Evolutionary conservation across 371 early-diverging fungal genomes (phyloP), one percentile per base, ranked within the genome.

Genomic region (Actinomucor elegans): DNA sequence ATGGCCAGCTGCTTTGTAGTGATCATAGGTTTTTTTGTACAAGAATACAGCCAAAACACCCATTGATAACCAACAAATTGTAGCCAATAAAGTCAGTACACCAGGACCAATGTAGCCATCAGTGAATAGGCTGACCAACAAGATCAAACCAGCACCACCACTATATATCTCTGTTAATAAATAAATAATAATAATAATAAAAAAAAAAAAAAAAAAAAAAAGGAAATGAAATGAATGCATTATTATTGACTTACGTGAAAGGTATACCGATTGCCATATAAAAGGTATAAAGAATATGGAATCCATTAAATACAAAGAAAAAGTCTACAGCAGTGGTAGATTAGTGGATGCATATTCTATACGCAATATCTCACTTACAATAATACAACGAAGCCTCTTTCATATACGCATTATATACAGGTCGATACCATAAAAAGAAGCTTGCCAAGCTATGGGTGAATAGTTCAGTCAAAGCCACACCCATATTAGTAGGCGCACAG

Each of bases 231-330:
- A n/a, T n/a, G n/a, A n/a, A n/a, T n/a, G n/a, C n/a, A n/a, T n/a
- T n/a, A n/a, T n/a, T n/a, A n/a, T n/a, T n/a, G 12, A 67, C 81
- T 70, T 80, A 80, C 79, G 86, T 81, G 40, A 71, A 73, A 2
- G 92, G 90, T 55, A 94, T 87, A 37, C 94, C 94, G 37, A 91
- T 75, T 2, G 87, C 82, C 93, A 91, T 93, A 75, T 94, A 93
- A 44, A 83, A 79, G 4, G 86, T 77, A 56, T 87, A 92, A 47
- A 88, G 69, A 45, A 91, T 80, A 64, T 94, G 93, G 63, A 92
- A 85, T 26, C 92, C 93, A 64, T 88, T 87, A 66, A 94, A 94
- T 35, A 94, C 61, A 54, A 94, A 87, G 69, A 79, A 94, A 44
- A 93, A 73, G 61, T 77, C 87, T 88, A 71, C 12, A 33, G n/a